A percentile compares a stretch with the other conserved stretches of the same genome.
phyloP scores from a whole-genome alignment of 106 monocot genomes.

The Vanilla planifolia region DNA sequence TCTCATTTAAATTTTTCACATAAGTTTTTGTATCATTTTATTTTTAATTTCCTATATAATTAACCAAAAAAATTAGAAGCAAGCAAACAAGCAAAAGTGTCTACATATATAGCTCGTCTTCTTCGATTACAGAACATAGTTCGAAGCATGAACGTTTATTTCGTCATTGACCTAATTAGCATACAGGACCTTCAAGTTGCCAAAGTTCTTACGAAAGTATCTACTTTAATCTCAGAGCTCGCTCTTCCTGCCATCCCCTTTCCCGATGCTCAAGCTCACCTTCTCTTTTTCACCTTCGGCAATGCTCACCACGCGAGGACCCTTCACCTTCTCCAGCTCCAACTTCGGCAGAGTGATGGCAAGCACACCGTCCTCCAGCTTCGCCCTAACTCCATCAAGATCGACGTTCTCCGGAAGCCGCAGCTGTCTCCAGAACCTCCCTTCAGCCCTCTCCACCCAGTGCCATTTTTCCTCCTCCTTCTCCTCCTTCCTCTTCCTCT shows the following conservation, averaged over 20 bases:
- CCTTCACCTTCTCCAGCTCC: slow-evolving; percentile 46
- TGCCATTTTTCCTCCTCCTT: slow-evolving; percentile 65
- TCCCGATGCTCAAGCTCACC: neutral
- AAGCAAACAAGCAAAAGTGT: too few species aligned
- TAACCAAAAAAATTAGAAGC: too few species aligned
- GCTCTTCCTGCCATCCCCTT: neutral
- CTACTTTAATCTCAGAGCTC: slow-evolving; percentile 16
- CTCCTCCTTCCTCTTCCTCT: slow-evolving; percentile 55
- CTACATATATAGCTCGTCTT: too few species aligned
- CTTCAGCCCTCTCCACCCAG: slow-evolving; percentile 42
- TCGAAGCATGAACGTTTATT: too few species aligned
- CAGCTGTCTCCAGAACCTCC: slow-evolving; percentile 82
- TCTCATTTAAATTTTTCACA: too few species aligned
- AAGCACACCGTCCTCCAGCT: slow-evolving; percentile 38
- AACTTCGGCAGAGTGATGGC: slow-evolving; percentile 43
- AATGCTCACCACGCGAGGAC: slow-evolving; percentile 49
- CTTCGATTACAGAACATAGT: too few species aligned
- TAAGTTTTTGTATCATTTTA: too few species aligned
- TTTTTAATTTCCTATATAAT: too few species aligned
- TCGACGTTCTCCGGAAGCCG: slow-evolving; percentile 65
- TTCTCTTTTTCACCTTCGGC: slow-evolving; percentile 5
- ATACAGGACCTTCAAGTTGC: too few species aligned
- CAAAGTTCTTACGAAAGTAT: too few species aligned
- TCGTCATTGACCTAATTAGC: too few species aligned
- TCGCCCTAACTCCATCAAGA: slow-evolving; percentile 36